A percentile compares a stretch with the other conserved stretches of the same genome.
Evolutionary conservation across 192 early-diverging fungal genomes (phyloP).

Genomic region (Dissophora globulifera): DNA sequence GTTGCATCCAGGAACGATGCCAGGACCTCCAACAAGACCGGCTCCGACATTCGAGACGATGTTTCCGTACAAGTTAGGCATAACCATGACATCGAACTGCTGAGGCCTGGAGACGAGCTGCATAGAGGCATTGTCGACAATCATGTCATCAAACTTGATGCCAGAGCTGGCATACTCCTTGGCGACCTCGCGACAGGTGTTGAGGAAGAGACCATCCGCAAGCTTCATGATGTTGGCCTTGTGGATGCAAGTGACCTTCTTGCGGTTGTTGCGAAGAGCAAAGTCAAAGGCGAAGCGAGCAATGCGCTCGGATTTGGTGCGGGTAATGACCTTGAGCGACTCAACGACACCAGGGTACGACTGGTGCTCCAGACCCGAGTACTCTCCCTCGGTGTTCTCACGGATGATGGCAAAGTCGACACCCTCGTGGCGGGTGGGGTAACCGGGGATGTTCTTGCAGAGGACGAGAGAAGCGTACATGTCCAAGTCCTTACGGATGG

Average conservation of each 20-base stretch:
- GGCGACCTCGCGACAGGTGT: conserved; percentile 92
- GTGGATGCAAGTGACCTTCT: conserved; percentile 98
- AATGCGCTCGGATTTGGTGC: conserved; percentile 97
- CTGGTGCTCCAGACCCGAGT: conserved; percentile 98
- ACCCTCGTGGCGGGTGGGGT: conserved; percentile 86
- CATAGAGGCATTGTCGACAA: conserved; percentile 99
- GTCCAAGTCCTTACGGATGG: conserved; percentile 96
- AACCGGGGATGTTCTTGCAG: conserved; percentile 89
- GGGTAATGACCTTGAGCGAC: conserved; percentile 96
- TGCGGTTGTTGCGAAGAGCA: conserved; percentile 94
- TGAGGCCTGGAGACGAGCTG: conserved; percentile 96
- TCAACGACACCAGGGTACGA: conserved; percentile 98
- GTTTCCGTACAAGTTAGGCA: conserved; percentile 99
- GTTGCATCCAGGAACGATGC: conserved; percentile 96
- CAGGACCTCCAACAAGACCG: conserved; percentile 93
- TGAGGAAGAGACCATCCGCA: conserved; percentile 97
- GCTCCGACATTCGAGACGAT: conserved; percentile 98
- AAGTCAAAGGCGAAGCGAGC: conserved; percentile 98
- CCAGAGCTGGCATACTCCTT: conserved; percentile 89
- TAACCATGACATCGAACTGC: conserved; percentile 99
- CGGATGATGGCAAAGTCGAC: conserved; percentile 99
- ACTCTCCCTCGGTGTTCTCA: conserved; percentile 99
- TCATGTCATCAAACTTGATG: conserved; percentile 98
- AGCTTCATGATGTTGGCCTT: conserved; percentile 99
- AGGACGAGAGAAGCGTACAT: conserved; percentile 96